Evolutionary conservation across 352 stramenopile genomes (phyloP), one percentile per base, ranked within the genome.

Genomic region (Globisporangium yorkense): DNA sequence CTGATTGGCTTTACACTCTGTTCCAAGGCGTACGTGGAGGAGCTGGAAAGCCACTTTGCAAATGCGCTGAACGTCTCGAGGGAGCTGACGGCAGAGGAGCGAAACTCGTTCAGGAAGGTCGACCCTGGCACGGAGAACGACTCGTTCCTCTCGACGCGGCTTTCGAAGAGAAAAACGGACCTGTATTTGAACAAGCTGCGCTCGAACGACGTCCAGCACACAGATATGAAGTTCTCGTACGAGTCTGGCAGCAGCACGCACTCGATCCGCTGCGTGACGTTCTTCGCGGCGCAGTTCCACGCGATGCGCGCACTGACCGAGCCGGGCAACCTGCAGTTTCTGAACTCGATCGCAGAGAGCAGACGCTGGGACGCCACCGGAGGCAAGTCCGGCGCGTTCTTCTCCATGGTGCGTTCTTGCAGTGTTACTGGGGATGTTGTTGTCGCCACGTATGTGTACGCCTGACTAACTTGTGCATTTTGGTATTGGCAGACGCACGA

Each of bases 381-480:
- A 45, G 85, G 85, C 44, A 95, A 95, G 40, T 95, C 85, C 1
- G 85, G 85, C 39, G 85, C 85, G 2, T 93, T 91, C 57, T 95
- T 95, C 60, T 90, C 80, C 5, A 79, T 92, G 75, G 84, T 93
- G 75, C 18, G 63, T 60, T 21, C 21, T 57, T 59, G 9, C 48
- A 40, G 18, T 64, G 21, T 40, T 40, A 15, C 43, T 48, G n/a
- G 62, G 35, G 9, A 45, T 16, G 21, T 8, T 47, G 47, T 16
- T 21, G 13, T 52, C 33, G 5, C 35, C 10, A 40, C 35, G 35
- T 12, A 15, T 24, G 24, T 8, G 15, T 27, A 5, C 35, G 27
- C 10, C 13, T 21, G 47, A n/a, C 47, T 35, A 18, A 39, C 47
- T 2, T 24, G 6, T 20, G 54, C 39, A 15, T 59, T 12, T 51